Conservation (phyloP, 2,329 filamentous ascomycete species). For the Hortaea werneckii region DNA sequence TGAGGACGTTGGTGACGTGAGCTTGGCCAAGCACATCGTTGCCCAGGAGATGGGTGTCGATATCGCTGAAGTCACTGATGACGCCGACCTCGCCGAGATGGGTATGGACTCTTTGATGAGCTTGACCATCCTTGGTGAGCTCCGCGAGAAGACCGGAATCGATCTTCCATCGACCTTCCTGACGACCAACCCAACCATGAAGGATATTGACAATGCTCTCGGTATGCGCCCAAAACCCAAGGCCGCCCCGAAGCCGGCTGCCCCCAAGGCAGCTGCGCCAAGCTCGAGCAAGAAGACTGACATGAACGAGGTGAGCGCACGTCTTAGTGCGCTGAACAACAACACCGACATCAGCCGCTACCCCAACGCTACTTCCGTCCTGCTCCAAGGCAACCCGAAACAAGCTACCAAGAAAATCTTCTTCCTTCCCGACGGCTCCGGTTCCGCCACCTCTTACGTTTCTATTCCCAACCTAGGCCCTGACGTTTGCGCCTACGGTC, state of each 20-base stretch:
- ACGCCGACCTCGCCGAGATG: slow-evolving; percentile 51
- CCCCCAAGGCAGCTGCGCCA: slow-evolving; percentile 19
- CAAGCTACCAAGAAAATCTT: slow-evolving; percentile 46
- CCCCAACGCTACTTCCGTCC: slow-evolving; percentile 44
- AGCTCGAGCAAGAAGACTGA: slow-evolving; percentile 21
- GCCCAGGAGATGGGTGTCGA: slow-evolving; percentile 57
- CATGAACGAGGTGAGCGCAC: slow-evolving; percentile 40
- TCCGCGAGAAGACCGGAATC: slow-evolving; percentile 41
- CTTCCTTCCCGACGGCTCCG: slow-evolving; percentile 43
- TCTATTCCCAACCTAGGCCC: slow-evolving; percentile 45
- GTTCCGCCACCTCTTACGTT: slow-evolving; percentile 58
- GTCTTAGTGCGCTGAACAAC: slow-evolving; percentile 27
- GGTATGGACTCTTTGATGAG: slow-evolving; percentile 47
- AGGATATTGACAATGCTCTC: slow-evolving; percentile 55
- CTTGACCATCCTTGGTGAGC: slow-evolving; percentile 40
- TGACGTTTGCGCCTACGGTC: slow-evolving; percentile 41
- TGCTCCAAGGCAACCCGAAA: slow-evolving; percentile 48
- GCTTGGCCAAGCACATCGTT: slow-evolving; percentile 39
- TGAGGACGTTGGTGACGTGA: slow-evolving; percentile 30
- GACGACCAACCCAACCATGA: slow-evolving; percentile 50
- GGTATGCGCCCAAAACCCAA: slow-evolving; percentile 42
- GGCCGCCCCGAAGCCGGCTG: slow-evolving; percentile 18
- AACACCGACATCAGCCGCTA: slow-evolving; percentile 33
- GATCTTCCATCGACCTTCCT: slow-evolving; percentile 47
- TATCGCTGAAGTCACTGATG: slow-evolving; percentile 42